Evolutionary conservation across 208 protist species (phyloP).

Genomic region (Crithidia acanthocephali): DNA sequence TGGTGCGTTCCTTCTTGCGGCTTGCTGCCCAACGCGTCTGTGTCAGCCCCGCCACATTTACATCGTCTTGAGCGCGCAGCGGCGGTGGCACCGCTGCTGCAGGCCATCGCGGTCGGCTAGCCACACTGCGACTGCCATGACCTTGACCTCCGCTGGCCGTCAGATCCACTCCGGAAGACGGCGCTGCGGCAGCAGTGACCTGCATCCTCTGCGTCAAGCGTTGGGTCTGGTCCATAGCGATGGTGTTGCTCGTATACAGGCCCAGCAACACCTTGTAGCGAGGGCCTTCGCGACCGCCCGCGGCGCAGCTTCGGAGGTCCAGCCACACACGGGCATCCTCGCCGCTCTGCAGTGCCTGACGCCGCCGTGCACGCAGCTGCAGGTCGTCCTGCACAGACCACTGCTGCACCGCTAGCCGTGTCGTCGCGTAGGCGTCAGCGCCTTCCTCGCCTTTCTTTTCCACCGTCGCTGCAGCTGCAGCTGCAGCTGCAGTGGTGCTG

Average conservation of each 20-base stretch:
- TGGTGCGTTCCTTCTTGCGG: not conserved
- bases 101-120: not conserved
- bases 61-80: not conserved
- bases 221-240: slow-evolving; percentile 7
- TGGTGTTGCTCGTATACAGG: slow-evolving; percentile 20
- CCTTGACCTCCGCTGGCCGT: not conserved
- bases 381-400: slow-evolving; percentile 28
- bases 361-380: slow-evolving; percentile 10
- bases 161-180: not conserved
- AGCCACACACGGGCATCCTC: slow-evolving; percentile 23
- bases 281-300: not conserved
- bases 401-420: slow-evolving; percentile 11
- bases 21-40: not conserved
- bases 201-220: not conserved
- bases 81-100: not conserved
- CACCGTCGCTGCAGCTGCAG: not conserved
- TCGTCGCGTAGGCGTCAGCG: slow-evolving; percentile 9
- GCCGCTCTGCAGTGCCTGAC: slow-evolving; percentile 7
- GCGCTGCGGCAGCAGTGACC: not conserved
- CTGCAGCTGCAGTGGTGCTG: too few species aligned
- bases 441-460: not conserved
- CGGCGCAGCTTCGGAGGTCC: not conserved
- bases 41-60: not conserved
- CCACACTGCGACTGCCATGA: too few species aligned
- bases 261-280: slow-evolving; percentile 16